These are phyloP conservation scores for Toxoplasma gondii DNA, from an alignment of 169 alveolate genomes.

Conservation along the genomic window DNA sequence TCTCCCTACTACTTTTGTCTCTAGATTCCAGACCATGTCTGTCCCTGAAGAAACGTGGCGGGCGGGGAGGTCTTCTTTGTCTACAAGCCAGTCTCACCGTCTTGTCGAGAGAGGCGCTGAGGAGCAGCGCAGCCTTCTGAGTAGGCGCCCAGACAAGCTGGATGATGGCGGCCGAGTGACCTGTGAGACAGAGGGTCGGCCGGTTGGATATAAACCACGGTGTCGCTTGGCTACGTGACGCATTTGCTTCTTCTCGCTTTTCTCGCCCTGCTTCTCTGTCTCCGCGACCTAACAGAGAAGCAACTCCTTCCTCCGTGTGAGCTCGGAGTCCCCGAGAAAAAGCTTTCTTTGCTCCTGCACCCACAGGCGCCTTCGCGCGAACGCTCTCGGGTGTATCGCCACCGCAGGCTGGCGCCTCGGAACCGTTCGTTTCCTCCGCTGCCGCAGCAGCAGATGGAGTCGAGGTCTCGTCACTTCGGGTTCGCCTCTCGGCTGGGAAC, in stretches of 20 bases:
- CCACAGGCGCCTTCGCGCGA: too few species aligned
- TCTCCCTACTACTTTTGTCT: too few species aligned
- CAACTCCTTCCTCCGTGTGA: not conserved
- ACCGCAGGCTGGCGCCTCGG: too few species aligned
- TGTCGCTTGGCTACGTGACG: not conserved
- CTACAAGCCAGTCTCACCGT: constrained; percentile 35
- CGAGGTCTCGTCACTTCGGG: too few species aligned
- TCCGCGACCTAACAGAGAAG: not conserved
- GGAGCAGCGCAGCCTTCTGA: constrained; percentile 1
- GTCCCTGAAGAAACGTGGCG: too few species aligned
- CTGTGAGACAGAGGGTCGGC: constrained; percentile 49
- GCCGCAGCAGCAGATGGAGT: too few species aligned
- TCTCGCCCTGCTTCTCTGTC: not conserved
- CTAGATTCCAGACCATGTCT: too few species aligned
- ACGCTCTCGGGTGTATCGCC: too few species aligned
- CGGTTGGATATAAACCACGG: constrained; percentile 49
- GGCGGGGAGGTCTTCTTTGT: too few species aligned
- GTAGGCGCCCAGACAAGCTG: constrained; percentile 61
- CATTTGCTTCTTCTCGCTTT: not conserved
- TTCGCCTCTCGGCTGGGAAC: too few species aligned
- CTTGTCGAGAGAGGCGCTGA: constrained; percentile 42
- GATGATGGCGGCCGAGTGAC: constrained; percentile 58
- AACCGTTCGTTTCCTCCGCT: too few species aligned
- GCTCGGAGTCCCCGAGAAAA: not conserved
- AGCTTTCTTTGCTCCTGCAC: too few species aligned